Conservation (phyloP, 1,284 basidiomycete genomes). For the Cryptococcus sp. region DNA sequence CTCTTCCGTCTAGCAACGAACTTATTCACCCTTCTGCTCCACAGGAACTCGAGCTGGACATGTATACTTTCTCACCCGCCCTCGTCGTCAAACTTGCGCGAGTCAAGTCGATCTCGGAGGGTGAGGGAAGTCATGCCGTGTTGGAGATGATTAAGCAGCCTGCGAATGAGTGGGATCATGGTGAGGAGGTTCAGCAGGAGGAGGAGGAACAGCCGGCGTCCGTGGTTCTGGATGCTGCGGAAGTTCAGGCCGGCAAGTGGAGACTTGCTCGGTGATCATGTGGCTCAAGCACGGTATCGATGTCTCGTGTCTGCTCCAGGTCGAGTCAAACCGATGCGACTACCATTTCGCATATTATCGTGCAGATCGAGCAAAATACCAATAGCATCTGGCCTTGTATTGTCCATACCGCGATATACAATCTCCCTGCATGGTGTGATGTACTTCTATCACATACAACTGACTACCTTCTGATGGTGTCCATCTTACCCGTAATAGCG, state of each 20-base stretch:
- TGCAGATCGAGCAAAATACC: no score
- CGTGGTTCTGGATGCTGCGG: background rate
- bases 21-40: background rate
- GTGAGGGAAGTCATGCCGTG: background rate
- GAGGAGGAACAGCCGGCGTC: slow-evolving; percentile 1
- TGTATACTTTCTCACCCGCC: slow-evolving; percentile 40
- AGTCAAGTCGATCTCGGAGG: slow-evolving; percentile 10
- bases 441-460: no score
- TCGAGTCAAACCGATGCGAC: no score
- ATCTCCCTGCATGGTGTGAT: no score
- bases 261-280: background rate
- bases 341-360: no score
- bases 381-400: no score
- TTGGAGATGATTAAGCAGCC: slow-evolving; percentile 13
- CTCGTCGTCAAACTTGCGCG: slow-evolving; percentile 31
- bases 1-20: background rate
- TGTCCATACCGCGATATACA: no score
- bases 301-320: no score
- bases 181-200: slow-evolving; percentile 3
- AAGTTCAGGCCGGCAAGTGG: background rate
- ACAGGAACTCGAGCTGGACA: slow-evolving; percentile 42
- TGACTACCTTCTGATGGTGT: background rate
- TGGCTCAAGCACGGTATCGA: no score
- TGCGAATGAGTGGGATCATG: slow-evolving; percentile 3
- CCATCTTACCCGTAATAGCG: background rate